A percentile compares a stretch with the other conserved stretches of the same genome.
Conservation (phyloP, 164 flowering plant species). For the Malania oleifera region DNA sequence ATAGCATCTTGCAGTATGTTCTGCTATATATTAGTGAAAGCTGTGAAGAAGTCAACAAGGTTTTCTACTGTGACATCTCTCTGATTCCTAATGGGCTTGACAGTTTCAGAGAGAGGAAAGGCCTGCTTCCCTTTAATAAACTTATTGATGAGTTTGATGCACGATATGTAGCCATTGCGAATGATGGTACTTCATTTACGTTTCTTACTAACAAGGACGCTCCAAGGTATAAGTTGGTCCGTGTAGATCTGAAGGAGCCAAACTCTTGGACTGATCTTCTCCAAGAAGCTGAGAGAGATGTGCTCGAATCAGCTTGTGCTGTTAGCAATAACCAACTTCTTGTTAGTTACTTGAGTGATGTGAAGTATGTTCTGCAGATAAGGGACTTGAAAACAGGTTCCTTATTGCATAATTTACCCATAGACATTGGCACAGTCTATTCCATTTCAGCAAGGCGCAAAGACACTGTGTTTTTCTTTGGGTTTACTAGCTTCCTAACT, state of each 20-base stretch:
- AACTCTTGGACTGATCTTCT: constrained; percentile 67
- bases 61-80: constrained; percentile 83
- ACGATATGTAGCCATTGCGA: constrained; percentile 56
- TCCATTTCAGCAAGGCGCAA: constrained; percentile 67
- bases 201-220: constrained; percentile 87
- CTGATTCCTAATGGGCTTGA: constrained; percentile 70
- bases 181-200: constrained; percentile 85
- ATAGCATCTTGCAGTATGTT: constrained; percentile 54
- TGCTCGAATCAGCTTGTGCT: constrained; percentile 72
- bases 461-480: constrained; percentile 59
- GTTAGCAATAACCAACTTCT: constrained; percentile 70
- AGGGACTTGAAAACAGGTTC: constrained; percentile 80
- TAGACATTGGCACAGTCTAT: constrained; percentile 78
- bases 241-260: constrained; percentile 83
- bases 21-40: constrained; percentile 55
- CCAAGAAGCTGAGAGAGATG: constrained; percentile 70
- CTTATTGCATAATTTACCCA: constrained; percentile 67
- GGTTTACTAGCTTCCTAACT: constrained; percentile 83
- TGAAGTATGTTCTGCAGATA: constrained; percentile 75
- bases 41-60: constrained; percentile 84
- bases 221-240: constrained; percentile 79
- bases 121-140: constrained; percentile 76
- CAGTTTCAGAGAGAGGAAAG: constrained; percentile 41
- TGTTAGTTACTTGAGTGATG: constrained; percentile 85
- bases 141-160: constrained; percentile 89